phyloP scores from a whole-genome alignment of 2,329 filamentous ascomycete genomes.

The Stemphylium lycopersici region DNA sequence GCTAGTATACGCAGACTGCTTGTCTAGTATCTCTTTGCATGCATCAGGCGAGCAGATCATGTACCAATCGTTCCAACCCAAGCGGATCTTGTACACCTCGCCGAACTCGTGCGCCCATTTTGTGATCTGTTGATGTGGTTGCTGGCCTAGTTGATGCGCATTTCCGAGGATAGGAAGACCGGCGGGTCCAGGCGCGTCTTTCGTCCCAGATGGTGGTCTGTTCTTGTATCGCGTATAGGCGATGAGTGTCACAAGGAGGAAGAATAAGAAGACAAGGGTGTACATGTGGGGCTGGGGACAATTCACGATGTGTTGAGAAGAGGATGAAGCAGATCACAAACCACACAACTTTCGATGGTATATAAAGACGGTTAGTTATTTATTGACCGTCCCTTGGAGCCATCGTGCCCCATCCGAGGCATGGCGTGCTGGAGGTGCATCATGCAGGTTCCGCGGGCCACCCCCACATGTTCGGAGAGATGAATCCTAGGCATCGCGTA shows the following conservation, averaged over 20 bases:
- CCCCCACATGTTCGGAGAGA: constrained; percentile 21
- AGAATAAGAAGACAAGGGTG: constrained; percentile 19
- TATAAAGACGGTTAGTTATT: no score
- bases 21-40: constrained; percentile 54
- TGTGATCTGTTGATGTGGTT: constrained; percentile 40
- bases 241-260: constrained; percentile 17
- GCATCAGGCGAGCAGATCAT: constrained; percentile 54
- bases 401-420: background rate
- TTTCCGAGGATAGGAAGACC: constrained; percentile 39
- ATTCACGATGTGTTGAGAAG: background rate
- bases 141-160: constrained; percentile 34
- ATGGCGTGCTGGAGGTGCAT: constrained; percentile 1
- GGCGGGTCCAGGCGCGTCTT: constrained; percentile 30
- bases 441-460: background rate
- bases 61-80: constrained; percentile 56
- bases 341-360: background rate
- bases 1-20: constrained; percentile 45
- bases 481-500: constrained; percentile 1
- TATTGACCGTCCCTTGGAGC: no score
- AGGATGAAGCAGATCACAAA: background rate
- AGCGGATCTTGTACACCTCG: constrained; percentile 53
- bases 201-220: constrained; percentile 24
- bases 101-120: constrained; percentile 53
- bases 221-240: constrained; percentile 16
- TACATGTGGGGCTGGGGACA: constrained; percentile 26